Base-by-base conservation (phyloP, 1,284 basidiomycete species). In the Cerioporus squamosus region DNA sequence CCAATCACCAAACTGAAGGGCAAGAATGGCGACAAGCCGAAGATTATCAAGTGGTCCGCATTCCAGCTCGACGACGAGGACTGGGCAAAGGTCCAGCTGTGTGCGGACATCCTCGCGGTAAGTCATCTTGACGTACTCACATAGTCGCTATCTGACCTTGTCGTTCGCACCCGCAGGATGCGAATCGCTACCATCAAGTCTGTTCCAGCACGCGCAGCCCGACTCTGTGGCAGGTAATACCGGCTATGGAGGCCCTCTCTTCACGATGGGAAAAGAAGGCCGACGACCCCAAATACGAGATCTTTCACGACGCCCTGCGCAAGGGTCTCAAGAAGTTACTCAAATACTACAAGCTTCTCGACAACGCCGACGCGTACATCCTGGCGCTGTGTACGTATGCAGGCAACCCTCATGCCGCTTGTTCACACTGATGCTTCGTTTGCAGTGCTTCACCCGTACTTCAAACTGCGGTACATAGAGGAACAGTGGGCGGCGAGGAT, bases 321-420 rank as follows among this genome's bases (percentile, higher is more conserved):
- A 52, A 46, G 23, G 69, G 64, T 0, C 57, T 71, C 12, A 50
- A 40, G 14, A 72, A 70, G 54, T 42, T 72, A 0, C 22, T 33
- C 10, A 71, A 72, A 47, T 72, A 72, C 52, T 71, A 71, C 52
- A 26, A n/a, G 8, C 57, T 60, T 26, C 60, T 72, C 31, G 68
- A 71, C 46, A 48, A 68, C 29, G 66, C 68, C 14, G 55, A 59
- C 2, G 58, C 57, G 0, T 72, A 65, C 52, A 53, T 69, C n/a
- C 54, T 70, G 2, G 44, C 60, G 1, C 39, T 71, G 1, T 29
- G 67, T 71, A 57, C 14, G 38, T 26, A 4, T n/a, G n/a, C n/a
- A n/a, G n/a, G n/a, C n/a, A n/a, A n/a, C 38, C n/a, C n/a, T 4
- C n/a, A 3, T 39, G 14, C 12, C 14, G 3, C 15, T 18, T 15